These are phyloP conservation scores for Tinospora cordifolia DNA, from an alignment of 164 flowering plant genomes.

Conservation along the genomic window DNA sequence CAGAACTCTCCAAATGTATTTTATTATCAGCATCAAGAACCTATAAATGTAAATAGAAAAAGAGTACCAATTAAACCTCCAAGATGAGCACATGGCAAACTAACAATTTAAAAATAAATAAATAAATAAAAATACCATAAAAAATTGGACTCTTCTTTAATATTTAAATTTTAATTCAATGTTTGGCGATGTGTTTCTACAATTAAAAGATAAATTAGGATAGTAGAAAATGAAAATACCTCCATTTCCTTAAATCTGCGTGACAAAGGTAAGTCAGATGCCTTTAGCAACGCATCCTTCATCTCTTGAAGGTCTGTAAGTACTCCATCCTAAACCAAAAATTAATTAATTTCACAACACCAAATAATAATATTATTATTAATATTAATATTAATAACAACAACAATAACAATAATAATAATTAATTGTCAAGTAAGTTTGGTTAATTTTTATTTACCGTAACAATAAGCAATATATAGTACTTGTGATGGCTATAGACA, in stretches of 20 bases:
- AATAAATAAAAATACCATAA: no score
- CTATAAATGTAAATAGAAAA: constrained; percentile 20
- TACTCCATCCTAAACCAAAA: constrained; percentile 69
- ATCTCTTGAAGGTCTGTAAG: constrained; percentile 78
- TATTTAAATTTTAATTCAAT: no score
- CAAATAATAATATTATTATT: not conserved
- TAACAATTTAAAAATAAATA: no score
- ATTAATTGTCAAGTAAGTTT: not conserved
- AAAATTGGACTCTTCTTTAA: no score
- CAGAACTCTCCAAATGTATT: constrained; percentile 52
- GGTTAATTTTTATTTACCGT: constrained; percentile 40
- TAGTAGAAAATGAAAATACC: constrained; percentile 41
- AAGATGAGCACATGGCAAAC: no score
- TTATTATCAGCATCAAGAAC: constrained; percentile 88
- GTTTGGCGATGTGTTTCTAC: no score
- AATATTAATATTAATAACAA: no score
- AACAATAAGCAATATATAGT: constrained; percentile 71
- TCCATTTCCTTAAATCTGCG: constrained; percentile 85
- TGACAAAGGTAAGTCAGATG: constrained; percentile 90
- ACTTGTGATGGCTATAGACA: constrained; percentile 37
- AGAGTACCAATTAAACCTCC: no score
- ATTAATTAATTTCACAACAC: not conserved
- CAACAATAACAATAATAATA: no score
- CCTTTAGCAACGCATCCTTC: constrained; percentile 70
- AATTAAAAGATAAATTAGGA: no score